Evolutionary conservation across 441 rosid species (phyloP), one percentile per base, ranked within the genome.

Genomic region (Manihot esculenta): DNA sequence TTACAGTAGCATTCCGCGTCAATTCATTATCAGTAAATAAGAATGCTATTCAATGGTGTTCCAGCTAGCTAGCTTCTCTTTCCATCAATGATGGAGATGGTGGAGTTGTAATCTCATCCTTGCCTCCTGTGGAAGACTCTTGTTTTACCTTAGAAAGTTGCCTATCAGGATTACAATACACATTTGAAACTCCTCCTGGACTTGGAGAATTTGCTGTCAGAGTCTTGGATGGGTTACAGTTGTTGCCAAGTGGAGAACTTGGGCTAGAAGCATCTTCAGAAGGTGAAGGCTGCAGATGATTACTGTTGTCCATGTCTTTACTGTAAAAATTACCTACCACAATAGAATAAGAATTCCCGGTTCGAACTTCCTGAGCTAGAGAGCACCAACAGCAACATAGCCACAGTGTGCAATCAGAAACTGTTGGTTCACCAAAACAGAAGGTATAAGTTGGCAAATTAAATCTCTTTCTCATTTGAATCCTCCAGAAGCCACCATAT

Each of bases 401-500:
- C 98, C 98, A 94, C 17, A 88, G 83, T 0, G 85, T 70, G 58
- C 95, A 94, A 76, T 94, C 98, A 10, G 90, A 71, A 61, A 81
- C 58, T 5, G 77, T 81, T 0, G 91, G 81, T 51, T 77, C 65
- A 10, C 94, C 91, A 1, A 75, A 91, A 64, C 97, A 89, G 78
- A 88, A 89, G 64, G 82, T 75, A 70, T 86, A 91, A 42, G 89
- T 72, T 9, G 96, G 97, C 61, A 91, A 75, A 60, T 88, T 90
- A 72, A 74, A 91, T 63, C 97, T 84, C 79, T 84, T 94, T 72
- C 98, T 85, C 87, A 90, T 86, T 70, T 90, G 97, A 23, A 91
- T 89, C 79, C 98, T 87, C 98, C 98, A 94, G 77, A 91, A 94
- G 42, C 98, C 98, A 68, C 97, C 98, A 48, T 91, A 91, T 26